Evolutionary conservation across 1,284 basidiomycete species (phyloP), one percentile per base, ranked within the genome.

Genomic region (Irpex rosettiformis): DNA sequence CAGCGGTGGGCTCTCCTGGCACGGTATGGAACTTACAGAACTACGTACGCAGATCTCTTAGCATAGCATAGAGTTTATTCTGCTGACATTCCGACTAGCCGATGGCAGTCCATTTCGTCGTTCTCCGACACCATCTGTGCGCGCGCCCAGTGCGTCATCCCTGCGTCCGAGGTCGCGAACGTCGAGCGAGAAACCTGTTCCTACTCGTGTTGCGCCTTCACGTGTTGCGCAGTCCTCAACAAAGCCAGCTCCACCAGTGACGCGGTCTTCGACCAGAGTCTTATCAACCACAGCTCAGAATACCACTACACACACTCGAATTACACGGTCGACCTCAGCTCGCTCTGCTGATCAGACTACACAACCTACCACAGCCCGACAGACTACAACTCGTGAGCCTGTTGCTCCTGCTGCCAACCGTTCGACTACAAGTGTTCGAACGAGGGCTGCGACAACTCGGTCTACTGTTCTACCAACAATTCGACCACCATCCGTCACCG

Each of bases 41-140:
- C 63, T 71, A 7, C 68, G 73, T 72, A 54, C 57, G 66, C 58
- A 25, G n/a, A 16, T 22, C 3, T 47, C 40, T 8, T 37, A 28
- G 52, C 8, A 40, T 10, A 6, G 43, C 6, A 5, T 13, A 22
- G 43, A 47, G 11, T 13, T 7, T 8, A 47, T 6, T 5, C 22
- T n/a, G 5, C 43, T 47, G 13, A 47, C 21, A 47, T 7, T 47
- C 13, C 21, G 6, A n/a, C n/a, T 18, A 47, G 43, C 21, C 13
- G 43, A 47, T 22, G 43, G 21, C 21, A 18, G 21, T 18, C 11
- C 21, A 22, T 47, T 47, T 7, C 43, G 43, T 18, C 43, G 43
- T 18, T 47, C 43, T 10, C 43, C 43, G 21, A 47, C 43, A 47
- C 43, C 43, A 22, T 18, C 43, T 47, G 21, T 18, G 18, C 43